Base-by-base conservation (phyloP, 768 basidiomycete genomes). In the Kwoniella sp. region DNA sequence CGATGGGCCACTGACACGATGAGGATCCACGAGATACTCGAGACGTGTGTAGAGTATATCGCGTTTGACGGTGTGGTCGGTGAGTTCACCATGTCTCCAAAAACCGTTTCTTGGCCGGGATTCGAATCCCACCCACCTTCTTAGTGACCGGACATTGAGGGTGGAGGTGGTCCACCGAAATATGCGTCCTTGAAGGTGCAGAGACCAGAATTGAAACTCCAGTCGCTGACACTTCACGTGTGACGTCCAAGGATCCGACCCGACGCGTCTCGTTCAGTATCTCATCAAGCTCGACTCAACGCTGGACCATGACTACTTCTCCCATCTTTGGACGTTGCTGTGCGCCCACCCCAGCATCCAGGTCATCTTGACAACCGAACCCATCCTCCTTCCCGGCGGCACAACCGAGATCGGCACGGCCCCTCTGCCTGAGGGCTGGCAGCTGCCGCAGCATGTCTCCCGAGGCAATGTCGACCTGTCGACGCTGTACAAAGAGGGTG, bases 1-100 rank as follows among this genome's bases (percentile, higher is more conserved):
- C 30, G 5, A 54, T 53, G 60, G 52, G 60, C 51, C 45, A 29
- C 51, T 61, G 60, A 54, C 52, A 60, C 23, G 28, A 77, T 77
- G 75, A 63, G 73, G 62, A 74, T 77, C 2, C 75, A 77, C 55
- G 71, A 77, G 54, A 55, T 74, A 25, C 65, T 77, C 26, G 75
- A 77, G 48, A 48, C 55, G 2, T 77, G 71, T 41, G 58, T 77
- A 23, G 75, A 77, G 50, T 77, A 75, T 54, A 68, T 77, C 15
- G 68, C 72, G 8, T 31, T 69, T 55, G 76, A 77, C 34, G 76
- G 76, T 7, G 65, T 69, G 12, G 37, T 75, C 25, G 76, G 76
- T 77, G 66, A 75, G 75, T 73, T 20, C 25, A 22, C 12, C 28
- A 28, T 23, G 5, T 17, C n/a, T 23, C 28, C 26, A 52, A 60